A percentile compares a stretch with the other conserved stretches of the same genome.
phyloP scores from a whole-genome alignment of 352 stramenopile species.

The Phytophthora idaei region DNA sequence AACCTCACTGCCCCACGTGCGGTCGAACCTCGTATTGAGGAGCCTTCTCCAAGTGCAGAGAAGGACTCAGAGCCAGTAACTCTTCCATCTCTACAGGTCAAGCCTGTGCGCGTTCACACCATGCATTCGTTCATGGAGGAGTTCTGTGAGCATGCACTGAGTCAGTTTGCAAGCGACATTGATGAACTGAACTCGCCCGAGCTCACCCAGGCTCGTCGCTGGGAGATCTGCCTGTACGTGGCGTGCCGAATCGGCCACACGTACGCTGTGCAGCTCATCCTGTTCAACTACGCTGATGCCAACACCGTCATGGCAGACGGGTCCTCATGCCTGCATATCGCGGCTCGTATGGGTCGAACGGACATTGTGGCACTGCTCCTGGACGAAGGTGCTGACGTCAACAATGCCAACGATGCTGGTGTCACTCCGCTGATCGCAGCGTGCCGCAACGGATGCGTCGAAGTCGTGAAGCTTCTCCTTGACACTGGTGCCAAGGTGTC shows the following conservation, averaged over 20 bases:
- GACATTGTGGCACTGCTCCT: conserved; percentile 70
- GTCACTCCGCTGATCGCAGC: conserved; percentile 78
- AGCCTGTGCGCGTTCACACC: conserved; percentile 65
- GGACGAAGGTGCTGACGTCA: conserved; percentile 68
- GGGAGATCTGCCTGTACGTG: conserved; percentile 78
- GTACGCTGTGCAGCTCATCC: conserved; percentile 74
- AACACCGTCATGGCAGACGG: conserved; percentile 65
- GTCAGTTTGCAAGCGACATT: conserved; percentile 69
- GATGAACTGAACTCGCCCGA: conserved; percentile 51
- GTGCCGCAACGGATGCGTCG: conserved; percentile 64
- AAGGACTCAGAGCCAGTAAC: conserved; percentile 13
- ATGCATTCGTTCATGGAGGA: conserved; percentile 85
- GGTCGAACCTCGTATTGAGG: conserved; percentile 19
- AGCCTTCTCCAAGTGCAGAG: conserved; percentile 17
- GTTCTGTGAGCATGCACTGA: conserved; percentile 72
- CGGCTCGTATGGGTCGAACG: conserved; percentile 66
- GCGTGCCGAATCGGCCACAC: conserved; percentile 75
- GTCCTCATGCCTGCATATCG: conserved; percentile 77
- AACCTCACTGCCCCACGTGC: conserved; percentile 23
- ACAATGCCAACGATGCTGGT: conserved; percentile 59
- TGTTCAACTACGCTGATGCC: conserved; percentile 77
- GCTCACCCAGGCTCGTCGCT: conserved; percentile 58
- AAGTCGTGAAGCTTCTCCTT: conserved; percentile 63
- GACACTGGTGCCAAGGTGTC: conserved; percentile 51
- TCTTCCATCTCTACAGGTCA: conserved; percentile 61